These are phyloP conservation scores for Knoxia roxburghii DNA, from an alignment of 257 asterid species.

Conservation along the genomic window DNA sequence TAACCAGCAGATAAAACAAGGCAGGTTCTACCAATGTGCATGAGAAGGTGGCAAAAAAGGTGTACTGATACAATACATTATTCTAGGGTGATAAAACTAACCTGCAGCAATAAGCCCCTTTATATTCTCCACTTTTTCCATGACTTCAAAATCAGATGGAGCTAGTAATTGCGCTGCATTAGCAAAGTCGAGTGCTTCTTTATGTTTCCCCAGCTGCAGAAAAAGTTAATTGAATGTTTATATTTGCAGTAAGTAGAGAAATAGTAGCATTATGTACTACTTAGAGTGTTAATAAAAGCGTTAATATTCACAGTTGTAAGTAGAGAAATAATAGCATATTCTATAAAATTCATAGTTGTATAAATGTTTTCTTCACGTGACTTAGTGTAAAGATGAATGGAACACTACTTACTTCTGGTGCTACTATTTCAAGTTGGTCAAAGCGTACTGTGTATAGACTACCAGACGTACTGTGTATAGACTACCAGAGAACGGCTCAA, in stretches of 20 bases:
- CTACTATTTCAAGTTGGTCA: too few relatives aligned
- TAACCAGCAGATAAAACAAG: not conserved
- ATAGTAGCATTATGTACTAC: too few relatives aligned
- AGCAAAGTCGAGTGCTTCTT: conserved; percentile 84
- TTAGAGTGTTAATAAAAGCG: too few relatives aligned
- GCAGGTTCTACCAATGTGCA: not conserved
- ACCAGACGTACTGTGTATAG: too few relatives aligned
- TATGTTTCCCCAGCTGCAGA: conserved; percentile 64
- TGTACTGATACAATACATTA: not conserved
- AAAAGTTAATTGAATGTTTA: not conserved
- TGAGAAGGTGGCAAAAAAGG: not conserved
- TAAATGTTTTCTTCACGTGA: not conserved
- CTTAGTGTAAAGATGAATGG: too few relatives aligned
- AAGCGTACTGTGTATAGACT: too few relatives aligned
- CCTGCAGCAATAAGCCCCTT: conserved; percentile 67
- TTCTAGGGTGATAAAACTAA: conserved; percentile 21
- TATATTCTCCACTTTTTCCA: conserved; percentile 58
- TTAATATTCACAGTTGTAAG: too few relatives aligned
- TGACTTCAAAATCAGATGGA: conserved; percentile 57
- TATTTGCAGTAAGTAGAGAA: not conserved
- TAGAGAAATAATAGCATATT: not conserved
- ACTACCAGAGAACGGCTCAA: too few relatives aligned
- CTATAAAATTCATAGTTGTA: not conserved
- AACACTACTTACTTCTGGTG: too few relatives aligned
- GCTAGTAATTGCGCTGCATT: conserved; percentile 60